phyloP scores from a whole-genome alignment of 2,329 filamentous ascomycete genomes.

The Aspergillus eucalypticola region DNA sequence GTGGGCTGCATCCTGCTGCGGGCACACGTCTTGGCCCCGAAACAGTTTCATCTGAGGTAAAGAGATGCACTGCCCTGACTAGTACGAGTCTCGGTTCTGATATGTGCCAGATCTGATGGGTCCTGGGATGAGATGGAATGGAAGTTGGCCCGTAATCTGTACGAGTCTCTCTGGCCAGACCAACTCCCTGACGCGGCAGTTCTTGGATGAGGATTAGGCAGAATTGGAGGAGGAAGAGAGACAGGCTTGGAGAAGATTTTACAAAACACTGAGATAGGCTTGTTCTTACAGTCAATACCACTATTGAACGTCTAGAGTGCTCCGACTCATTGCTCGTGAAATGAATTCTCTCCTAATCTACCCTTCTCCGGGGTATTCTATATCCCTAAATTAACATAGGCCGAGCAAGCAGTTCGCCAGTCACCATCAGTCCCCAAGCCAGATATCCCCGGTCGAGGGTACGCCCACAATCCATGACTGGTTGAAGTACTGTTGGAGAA shows the following conservation, averaged over 20 bases:
- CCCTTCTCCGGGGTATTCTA: no score
- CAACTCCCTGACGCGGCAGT: neutral
- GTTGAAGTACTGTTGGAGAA: conserved; percentile 27
- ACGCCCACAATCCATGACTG: conserved; percentile 27
- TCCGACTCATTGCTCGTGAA: no score
- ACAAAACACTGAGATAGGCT: no score
- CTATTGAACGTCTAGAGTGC: no score
- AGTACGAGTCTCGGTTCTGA: neutral
- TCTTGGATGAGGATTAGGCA: neutral
- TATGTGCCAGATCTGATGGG: neutral
- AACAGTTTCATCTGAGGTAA: neutral
- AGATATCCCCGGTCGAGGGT: conserved; percentile 22
- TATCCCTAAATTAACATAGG: no score
- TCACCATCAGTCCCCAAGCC: conserved; percentile 6
- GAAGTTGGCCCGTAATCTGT: neutral
- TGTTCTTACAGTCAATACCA: no score
- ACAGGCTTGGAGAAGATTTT: neutral
- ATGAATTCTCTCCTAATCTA: no score
- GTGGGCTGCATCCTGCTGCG: conserved; percentile 22
- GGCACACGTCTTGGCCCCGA: conserved; percentile 19
- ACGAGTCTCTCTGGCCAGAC: neutral
- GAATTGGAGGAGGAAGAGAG: neutral
- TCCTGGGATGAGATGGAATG: neutral
- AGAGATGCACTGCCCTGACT: neutral
- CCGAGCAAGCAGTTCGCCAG: neutral